These are phyloP conservation scores for Echinochloa phyllopogon DNA, from an alignment of 176 grass and related monocot species.

Conservation along the genomic window DNA sequence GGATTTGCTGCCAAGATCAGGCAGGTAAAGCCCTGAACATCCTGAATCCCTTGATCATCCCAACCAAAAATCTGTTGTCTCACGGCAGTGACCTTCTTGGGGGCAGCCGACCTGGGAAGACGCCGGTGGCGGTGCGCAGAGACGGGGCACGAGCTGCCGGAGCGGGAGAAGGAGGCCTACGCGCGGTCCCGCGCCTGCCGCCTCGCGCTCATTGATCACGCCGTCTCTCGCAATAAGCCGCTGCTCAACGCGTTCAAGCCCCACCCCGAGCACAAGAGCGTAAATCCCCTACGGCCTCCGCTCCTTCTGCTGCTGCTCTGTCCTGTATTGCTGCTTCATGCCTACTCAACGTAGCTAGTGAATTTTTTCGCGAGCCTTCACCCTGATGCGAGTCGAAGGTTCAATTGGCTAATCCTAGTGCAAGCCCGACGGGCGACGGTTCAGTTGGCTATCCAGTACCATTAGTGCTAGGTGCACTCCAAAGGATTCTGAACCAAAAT, in stretches of 20 bases:
- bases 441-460: background rate
- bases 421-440: background rate
- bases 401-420: background rate
- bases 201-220: slow-evolving; percentile 79
- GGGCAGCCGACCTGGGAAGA: slow-evolving; percentile 80
- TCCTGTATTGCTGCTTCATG: background rate
- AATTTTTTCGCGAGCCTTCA: slow-evolving; percentile 6
- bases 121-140: slow-evolving; percentile 71
- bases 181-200: slow-evolving; percentile 71
- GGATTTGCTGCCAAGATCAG: no score
- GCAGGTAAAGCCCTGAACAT: no score
- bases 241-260: slow-evolving; percentile 84
- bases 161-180: slow-evolving; percentile 81
- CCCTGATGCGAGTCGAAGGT: background rate
- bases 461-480: background rate
- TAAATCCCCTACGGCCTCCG: background rate
- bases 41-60: no score
- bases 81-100: slow-evolving; percentile 53
- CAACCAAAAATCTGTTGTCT: no score
- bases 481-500: background rate
- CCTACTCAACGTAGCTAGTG: background rate
- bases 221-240: slow-evolving; percentile 64
- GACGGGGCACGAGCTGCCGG: slow-evolving; percentile 85
- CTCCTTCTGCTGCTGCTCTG: background rate
- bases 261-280: slow-evolving; percentile 77